Evolutionary conservation across 768 basidiomycete species (phyloP).

Genomic region (Mycena amicta): DNA sequence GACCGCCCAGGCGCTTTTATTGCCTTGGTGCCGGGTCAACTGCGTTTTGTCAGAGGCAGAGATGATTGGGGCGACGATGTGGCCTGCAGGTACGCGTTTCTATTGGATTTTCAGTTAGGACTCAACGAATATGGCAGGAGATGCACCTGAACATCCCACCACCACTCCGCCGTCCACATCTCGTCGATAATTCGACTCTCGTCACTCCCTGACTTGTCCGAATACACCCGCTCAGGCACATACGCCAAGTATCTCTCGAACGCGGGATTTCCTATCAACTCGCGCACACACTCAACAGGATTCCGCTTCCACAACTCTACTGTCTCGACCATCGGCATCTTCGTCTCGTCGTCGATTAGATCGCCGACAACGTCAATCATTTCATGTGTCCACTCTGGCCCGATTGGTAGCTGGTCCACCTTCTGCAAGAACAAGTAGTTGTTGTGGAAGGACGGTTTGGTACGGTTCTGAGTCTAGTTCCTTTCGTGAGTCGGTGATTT

Average conservation of each 20-base stretch:
- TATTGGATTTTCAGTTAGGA: not conserved
- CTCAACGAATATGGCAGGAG: too few relatives aligned
- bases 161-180: constrained; percentile 35
- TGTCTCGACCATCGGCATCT: constrained; percentile 5
- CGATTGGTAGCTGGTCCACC: constrained; percentile 23
- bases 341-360: constrained; percentile 9
- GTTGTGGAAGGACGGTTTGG: too few relatives aligned
- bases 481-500: too few relatives aligned
- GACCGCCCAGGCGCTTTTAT: constrained; percentile 38
- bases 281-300: constrained; percentile 26
- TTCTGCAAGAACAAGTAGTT: constrained; percentile 27
- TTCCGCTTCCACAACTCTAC: constrained; percentile 30
- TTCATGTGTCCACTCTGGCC: constrained; percentile 26
- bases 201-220: not conserved
- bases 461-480: too few relatives aligned
- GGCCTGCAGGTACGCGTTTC: constrained; percentile 12
- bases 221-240: constrained; percentile 22
- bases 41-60: constrained; percentile 38
- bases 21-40: constrained; percentile 31
- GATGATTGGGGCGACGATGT: constrained; percentile 33
- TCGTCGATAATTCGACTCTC: constrained; percentile 22
- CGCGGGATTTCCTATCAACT: constrained; percentile 28
- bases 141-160: constrained; percentile 33
- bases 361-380: constrained; percentile 22
- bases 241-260: constrained; percentile 29